Percentiles rank a stretch among this genome's conserved stretches.
Evolutionary conservation across 352 stramenopile species (phyloP).

Genomic region (Labyrinthula sp.): DNA sequence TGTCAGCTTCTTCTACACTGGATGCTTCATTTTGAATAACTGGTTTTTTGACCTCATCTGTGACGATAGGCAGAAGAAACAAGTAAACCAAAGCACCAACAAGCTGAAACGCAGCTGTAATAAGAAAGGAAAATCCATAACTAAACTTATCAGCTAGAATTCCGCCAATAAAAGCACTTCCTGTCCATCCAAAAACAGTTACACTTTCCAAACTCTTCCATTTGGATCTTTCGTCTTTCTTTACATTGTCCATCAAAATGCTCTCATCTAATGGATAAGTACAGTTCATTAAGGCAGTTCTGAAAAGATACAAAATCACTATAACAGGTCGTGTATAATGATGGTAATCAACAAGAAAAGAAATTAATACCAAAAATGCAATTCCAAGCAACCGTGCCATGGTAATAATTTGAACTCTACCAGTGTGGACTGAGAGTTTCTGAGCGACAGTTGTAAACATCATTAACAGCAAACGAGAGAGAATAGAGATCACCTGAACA

Average conservation of each 20-base stretch:
- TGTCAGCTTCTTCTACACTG: too few relatives aligned
- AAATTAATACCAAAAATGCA: constrained; percentile 6
- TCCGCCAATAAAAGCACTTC: constrained; percentile 26
- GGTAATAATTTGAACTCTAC: constrained; percentile 18
- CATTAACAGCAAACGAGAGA: too few relatives aligned
- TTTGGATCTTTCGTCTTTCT: constrained; percentile 15
- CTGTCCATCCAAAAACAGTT: constrained; percentile 29
- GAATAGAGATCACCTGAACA: too few relatives aligned
- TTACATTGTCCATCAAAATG: constrained; percentile 31
- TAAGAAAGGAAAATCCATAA: constrained; percentile 24
- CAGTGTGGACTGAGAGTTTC: constrained; percentile 25
- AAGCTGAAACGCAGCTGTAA: constrained; percentile 28
- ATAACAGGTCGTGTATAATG: constrained; percentile 12
- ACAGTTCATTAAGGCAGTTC: constrained; percentile 26
- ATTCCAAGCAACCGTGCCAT: constrained; percentile 6
- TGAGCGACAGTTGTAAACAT: constrained; percentile 34
- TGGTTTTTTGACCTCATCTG: too few relatives aligned
- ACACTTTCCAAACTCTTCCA: constrained; percentile 29
- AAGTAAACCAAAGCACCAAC: constrained; percentile 9
- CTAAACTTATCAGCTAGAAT: constrained; percentile 22
- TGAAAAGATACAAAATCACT: constrained; percentile 28
- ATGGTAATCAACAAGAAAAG: constrained; percentile 2
- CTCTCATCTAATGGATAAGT: constrained; percentile 22
- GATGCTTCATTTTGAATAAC: too few relatives aligned
- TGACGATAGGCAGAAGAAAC: constrained; percentile 11